Conservation (phyloP, 2,329 filamentous ascomycete genomes). For the Aspergillaceae sp. region DNA sequence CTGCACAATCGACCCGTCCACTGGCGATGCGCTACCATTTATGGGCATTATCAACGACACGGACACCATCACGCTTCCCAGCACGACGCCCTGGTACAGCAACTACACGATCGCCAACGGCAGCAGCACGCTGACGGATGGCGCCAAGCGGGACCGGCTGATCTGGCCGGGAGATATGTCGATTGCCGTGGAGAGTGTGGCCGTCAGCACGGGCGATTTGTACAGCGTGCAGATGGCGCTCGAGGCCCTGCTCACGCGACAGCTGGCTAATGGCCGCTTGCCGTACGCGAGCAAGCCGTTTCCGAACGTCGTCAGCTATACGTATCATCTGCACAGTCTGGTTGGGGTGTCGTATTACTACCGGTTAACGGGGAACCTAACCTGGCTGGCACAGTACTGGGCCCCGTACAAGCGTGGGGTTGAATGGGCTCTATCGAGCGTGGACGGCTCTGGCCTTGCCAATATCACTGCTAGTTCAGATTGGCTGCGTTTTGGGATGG, state of each 20-base stretch:
- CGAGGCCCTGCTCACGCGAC: constrained; percentile 40
- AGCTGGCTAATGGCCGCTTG: constrained; percentile 38
- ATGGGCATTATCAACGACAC: constrained; percentile 2
- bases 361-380: constrained; percentile 33
- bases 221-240: constrained; percentile 44
- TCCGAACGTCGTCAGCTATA: constrained; percentile 37
- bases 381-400: constrained; percentile 38
- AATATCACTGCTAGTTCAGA: constrained; percentile 39
- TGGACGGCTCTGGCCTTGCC: constrained; percentile 38
- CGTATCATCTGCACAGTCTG: constrained; percentile 48
- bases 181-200: constrained; percentile 47
- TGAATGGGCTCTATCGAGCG: constrained; percentile 33
- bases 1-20: constrained; percentile 22
- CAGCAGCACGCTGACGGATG: constrained; percentile 30
- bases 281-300: constrained; percentile 46
- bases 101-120: constrained; percentile 23
- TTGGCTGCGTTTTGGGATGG: constrained; percentile 45
- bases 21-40: constrained; percentile 13
- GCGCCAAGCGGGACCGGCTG: constrained; percentile 34
- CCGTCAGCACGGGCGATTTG: constrained; percentile 48
- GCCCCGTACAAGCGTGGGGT: constrained; percentile 36
- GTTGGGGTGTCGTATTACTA: constrained; percentile 41
- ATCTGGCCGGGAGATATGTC: constrained; percentile 57
- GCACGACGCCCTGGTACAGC: constrained; percentile 21
- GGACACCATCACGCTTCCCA: constrained; percentile 7